A percentile compares a stretch with the other conserved stretches of the same genome.
phyloP scores from a whole-genome alignment of 2,329 filamentous ascomycete species.

The Thermochaetoides dissita region DNA sequence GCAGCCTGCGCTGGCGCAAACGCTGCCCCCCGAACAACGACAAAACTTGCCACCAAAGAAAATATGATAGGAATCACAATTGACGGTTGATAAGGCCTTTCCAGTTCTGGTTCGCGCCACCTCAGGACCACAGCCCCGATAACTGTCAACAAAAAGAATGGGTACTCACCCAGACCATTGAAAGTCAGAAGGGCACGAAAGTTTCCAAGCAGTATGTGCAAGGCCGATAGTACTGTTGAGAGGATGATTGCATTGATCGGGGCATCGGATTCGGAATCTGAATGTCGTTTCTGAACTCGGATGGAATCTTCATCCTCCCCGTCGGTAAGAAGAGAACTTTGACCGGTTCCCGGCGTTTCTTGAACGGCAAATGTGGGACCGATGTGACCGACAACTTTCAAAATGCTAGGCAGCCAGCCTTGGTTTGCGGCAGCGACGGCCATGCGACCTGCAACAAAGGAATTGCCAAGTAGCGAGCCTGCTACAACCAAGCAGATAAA shows the following conservation, averaged over 20 bases:
- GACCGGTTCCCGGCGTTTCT: not conserved
- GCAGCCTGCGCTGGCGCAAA: conserved; percentile 42
- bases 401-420: conserved; percentile 33
- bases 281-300: not conserved
- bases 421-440: conserved; percentile 42
- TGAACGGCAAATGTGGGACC: conserved; percentile 13
- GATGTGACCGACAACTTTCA: conserved; percentile 31
- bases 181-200: conserved; percentile 49
- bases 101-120: conserved; percentile 38
- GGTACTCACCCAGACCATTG: conserved; percentile 45
- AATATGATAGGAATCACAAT: conserved; percentile 39
- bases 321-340: not conserved
- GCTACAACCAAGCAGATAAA: conserved; percentile 48
- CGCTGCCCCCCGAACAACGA: conserved; percentile 42
- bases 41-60: conserved; percentile 43
- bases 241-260: conserved; percentile 41
- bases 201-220: conserved; percentile 47
- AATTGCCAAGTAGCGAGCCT: conserved; percentile 48
- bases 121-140: conserved; percentile 43
- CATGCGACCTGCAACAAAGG: conserved; percentile 48
- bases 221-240: conserved; percentile 32
- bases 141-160: conserved; percentile 51
- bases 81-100: conserved; percentile 41
- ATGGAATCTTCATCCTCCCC: not conserved
- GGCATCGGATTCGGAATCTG: conserved; percentile 27